Evolutionary conservation across 805 yeast genomes (phyloP).

Genomic region (Yamadazyma sp.): DNA sequence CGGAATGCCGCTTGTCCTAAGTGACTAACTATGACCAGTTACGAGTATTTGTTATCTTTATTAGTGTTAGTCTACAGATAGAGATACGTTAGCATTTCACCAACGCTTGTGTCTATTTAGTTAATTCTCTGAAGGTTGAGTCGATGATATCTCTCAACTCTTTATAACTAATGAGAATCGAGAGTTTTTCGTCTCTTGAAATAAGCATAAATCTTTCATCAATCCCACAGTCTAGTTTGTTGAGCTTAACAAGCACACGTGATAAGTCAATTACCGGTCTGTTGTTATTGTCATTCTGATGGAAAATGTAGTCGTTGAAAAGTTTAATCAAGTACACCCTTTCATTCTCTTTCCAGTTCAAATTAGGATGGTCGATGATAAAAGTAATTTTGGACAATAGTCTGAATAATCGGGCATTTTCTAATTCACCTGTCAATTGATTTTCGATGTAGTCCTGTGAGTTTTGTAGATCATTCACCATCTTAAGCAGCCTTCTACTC

Average conservation of each 20-base stretch:
- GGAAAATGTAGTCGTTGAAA: conserved; percentile 83
- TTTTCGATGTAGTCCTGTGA: conserved; percentile 60
- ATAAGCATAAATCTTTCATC: conserved; percentile 81
- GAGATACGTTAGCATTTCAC: too few relatives aligned
- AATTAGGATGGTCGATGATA: conserved; percentile 63
- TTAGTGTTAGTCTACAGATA: too few relatives aligned
- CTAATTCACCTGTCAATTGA: conserved; percentile 69
- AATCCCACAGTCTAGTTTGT: conserved; percentile 89
- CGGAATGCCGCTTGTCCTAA: too few relatives aligned
- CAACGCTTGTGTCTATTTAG: conserved; percentile 11
- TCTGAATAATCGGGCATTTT: conserved; percentile 84
- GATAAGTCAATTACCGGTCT: conserved; percentile 78
- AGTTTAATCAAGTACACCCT: conserved; percentile 60
- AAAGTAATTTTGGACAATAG: conserved; percentile 78
- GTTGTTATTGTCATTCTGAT: conserved; percentile 76
- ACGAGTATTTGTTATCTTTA: too few relatives aligned
- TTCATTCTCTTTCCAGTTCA: conserved; percentile 71
- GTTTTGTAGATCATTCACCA: conserved; percentile 52
- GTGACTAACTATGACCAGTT: too few relatives aligned
- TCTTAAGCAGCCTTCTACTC: conserved; percentile 23
- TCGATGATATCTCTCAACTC: conserved; percentile 76
- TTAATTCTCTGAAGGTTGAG: conserved; percentile 58
- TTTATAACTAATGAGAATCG: conserved; percentile 81
- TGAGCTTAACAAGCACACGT: conserved; percentile 73
- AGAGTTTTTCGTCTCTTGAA: conserved; percentile 80